Evolutionary conservation across 192 early-diverging fungal genomes (phyloP).

Genomic region (Chytriomyces sp.): DNA sequence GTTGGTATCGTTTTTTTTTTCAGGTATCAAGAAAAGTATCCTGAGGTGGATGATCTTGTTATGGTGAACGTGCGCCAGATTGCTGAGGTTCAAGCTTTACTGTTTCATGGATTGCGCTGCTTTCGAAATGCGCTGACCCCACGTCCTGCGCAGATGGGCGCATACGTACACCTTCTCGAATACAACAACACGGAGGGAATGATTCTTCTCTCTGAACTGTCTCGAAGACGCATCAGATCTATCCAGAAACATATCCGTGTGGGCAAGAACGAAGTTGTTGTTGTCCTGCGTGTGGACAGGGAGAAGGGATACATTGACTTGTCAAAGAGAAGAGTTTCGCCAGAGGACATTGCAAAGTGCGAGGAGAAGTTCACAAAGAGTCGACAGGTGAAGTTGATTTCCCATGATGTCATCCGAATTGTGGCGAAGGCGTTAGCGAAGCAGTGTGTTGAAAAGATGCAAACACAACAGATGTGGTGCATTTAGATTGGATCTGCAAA

Average conservation of each 20-base stretch:
- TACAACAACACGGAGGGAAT: constrained; percentile 98
- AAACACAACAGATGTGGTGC: too few species aligned
- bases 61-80: constrained; percentile 98
- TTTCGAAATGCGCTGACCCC: too few species aligned
- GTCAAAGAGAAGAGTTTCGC: constrained; percentile 91
- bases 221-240: constrained; percentile 92
- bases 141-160: constrained; percentile 65
- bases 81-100: constrained; percentile 57
- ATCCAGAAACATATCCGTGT: constrained; percentile 95
- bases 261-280: constrained; percentile 89
- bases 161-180: constrained; percentile 93
- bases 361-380: constrained; percentile 95
- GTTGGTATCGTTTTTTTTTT: constrained; percentile 27
- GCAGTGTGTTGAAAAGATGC: too few species aligned
- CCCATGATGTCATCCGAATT: too few species aligned
- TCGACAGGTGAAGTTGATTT: constrained; percentile 64
- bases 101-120: too few species aligned
- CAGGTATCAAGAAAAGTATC: constrained; percentile 93
- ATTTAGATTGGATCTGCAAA: too few species aligned
- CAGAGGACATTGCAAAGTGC: constrained; percentile 87
- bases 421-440: too few species aligned
- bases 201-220: constrained; percentile 92
- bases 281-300: constrained; percentile 93
- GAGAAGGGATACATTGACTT: constrained; percentile 99
- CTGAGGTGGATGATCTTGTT: constrained; percentile 92